Conservation (phyloP, 257 asterid species). For the Gentiana straminea region DNA sequence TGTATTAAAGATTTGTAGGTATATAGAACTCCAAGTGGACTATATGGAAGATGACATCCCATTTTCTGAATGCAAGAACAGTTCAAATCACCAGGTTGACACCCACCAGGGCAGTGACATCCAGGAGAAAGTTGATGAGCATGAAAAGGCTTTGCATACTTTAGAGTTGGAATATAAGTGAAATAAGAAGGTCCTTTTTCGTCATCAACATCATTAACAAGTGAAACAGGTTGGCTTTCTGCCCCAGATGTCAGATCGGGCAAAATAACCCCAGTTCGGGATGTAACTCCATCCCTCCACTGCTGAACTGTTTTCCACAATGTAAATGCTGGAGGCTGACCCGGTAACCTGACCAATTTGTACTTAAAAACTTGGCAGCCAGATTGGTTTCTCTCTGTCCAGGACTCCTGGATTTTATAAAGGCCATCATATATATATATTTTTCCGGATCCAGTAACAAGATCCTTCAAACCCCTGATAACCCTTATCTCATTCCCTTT, state of each 20-base stretch:
- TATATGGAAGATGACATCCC: constrained; percentile 54
- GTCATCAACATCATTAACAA: constrained; percentile 78
- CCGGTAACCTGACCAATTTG: constrained; percentile 68
- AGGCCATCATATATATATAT: constrained; percentile 84
- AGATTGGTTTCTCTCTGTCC: constrained; percentile 65
- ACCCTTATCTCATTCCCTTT: constrained; percentile 40
- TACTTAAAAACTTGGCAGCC: constrained; percentile 76
- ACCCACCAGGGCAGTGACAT: constrained; percentile 73
- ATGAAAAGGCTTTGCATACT: constrained; percentile 40
- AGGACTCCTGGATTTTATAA: constrained; percentile 65
- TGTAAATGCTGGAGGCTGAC: constrained; percentile 72
- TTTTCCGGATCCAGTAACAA: constrained; percentile 32
- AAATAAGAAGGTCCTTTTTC: constrained; percentile 89
- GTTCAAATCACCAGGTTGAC: constrained; percentile 59
- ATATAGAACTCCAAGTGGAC: constrained; percentile 54
- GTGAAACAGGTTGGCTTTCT: constrained; percentile 66
- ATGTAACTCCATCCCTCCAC: constrained; percentile 70
- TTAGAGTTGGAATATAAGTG: constrained; percentile 53
- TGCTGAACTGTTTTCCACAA: constrained; percentile 83
- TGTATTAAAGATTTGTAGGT: constrained; percentile 40
- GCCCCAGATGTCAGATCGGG: constrained; percentile 79
- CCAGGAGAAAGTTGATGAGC: constrained; percentile 33
- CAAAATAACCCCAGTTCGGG: constrained; percentile 53
- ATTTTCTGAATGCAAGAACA: constrained; percentile 64
- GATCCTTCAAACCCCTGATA: constrained; percentile 52